Evolutionary conservation across 192 early-diverging fungal genomes (phyloP).

Genomic region (Piromyces finnis): DNA sequence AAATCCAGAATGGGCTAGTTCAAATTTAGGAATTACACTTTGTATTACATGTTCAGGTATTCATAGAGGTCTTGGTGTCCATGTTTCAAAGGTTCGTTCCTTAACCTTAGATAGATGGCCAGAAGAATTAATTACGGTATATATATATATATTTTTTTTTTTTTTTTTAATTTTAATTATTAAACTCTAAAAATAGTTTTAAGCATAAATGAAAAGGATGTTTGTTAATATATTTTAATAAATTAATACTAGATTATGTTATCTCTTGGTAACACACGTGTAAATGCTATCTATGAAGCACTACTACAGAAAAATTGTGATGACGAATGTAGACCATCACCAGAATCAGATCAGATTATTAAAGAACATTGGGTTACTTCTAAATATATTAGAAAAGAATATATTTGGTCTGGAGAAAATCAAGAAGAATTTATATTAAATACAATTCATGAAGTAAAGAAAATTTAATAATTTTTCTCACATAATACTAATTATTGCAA

Average conservation of each 20-base stretch:
- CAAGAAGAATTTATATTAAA: background rate
- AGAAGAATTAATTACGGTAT: background rate
- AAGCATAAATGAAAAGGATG: no score
- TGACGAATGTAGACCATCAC: background rate
- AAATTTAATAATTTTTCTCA: no score
- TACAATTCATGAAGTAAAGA: background rate
- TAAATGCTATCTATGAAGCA: conserved; percentile 28
- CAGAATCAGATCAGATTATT: background rate
- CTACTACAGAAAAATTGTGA: conserved; percentile 1
- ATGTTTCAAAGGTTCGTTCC: conserved; percentile 57
- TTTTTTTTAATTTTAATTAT: no score
- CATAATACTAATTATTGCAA: no score
- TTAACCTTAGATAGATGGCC: background rate
- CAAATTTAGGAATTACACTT: conserved; percentile 59
- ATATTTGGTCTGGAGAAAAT: background rate
- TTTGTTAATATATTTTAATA: no score
- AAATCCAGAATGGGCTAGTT: conserved; percentile 70
- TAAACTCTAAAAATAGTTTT: no score
- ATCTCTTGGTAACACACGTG: conserved; percentile 56
- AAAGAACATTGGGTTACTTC: background rate
- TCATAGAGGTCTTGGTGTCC: conserved; percentile 67
- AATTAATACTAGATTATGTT: conserved; percentile 60
- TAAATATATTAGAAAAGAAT: background rate
- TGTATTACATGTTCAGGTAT: conserved; percentile 85
- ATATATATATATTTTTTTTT: background rate